Conservation (phyloP, 1,284 basidiomycete species). For the Cronartium ribicola region DNA sequence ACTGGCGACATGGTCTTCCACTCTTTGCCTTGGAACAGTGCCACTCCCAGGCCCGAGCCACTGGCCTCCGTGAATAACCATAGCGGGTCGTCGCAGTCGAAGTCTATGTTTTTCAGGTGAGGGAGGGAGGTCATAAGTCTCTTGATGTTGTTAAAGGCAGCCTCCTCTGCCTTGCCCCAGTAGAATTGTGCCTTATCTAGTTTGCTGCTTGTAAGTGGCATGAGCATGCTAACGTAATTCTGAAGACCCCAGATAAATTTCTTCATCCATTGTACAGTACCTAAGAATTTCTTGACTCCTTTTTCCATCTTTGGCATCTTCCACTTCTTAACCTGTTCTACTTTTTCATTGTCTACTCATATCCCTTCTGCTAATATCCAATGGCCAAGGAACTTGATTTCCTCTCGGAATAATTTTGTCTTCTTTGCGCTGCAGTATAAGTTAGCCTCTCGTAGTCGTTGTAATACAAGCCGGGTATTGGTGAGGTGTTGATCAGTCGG, state of each 20-base stretch:
- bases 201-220: background rate
- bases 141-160: constrained; percentile 53
- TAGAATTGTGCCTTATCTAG: background rate
- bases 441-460: no score
- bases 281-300: constrained; percentile 16
- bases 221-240: background rate
- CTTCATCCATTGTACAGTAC: constrained; percentile 19
- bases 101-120: constrained; percentile 51
- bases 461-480: no score
- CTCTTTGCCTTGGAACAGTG: constrained; percentile 29
- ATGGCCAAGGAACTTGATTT: constrained; percentile 16
- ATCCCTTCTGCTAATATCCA: constrained; percentile 8
- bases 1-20: constrained; percentile 17
- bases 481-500: no score
- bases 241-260: constrained; percentile 1
- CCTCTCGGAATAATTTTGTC: background rate
- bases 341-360: background rate
- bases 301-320: no score
- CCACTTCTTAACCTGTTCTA: no score
- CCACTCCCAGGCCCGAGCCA: constrained; percentile 27
- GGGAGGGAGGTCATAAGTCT: constrained; percentile 45
- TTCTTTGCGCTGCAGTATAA: constrained; percentile 14
- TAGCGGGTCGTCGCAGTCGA: constrained; percentile 44
- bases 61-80: constrained; percentile 41
- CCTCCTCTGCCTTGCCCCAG: constrained; percentile 47